Conservation (phyloP, 75 land plant species). For the Gnetum montanum region DNA sequence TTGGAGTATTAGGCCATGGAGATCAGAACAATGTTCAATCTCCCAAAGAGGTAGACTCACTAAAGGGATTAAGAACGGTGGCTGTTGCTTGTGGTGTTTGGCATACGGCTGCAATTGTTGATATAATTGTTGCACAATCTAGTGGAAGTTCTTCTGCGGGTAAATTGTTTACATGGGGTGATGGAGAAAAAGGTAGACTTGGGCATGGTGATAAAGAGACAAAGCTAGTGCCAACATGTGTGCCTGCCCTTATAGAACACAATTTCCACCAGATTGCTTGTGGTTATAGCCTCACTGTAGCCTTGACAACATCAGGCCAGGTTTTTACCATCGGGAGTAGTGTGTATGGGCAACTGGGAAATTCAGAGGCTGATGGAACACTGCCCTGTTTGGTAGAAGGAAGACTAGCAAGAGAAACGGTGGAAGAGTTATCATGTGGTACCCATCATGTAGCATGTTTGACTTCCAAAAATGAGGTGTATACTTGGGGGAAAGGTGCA, state of each 20-base stretch:
- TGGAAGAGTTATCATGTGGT: conserved; percentile 56
- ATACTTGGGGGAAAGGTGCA: conserved; percentile 66
- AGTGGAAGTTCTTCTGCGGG: conserved; percentile 34
- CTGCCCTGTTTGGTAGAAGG: conserved; percentile 45
- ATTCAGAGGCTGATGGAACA: conserved; percentile 47
- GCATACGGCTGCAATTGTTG: conserved; percentile 68
- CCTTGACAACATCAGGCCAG: conserved; percentile 42
- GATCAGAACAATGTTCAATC: conserved; percentile 29
- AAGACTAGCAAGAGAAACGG: conserved; percentile 26
- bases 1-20: conserved; percentile 66
- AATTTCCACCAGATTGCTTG: conserved; percentile 54
- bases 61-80: conserved; percentile 48
- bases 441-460: conserved; percentile 54
- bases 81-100: conserved; percentile 63
- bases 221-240: conserved; percentile 55
- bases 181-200: conserved; percentile 64
- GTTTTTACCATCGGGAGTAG: conserved; percentile 57
- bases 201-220: conserved; percentile 65
- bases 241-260: conserved; percentile 50
- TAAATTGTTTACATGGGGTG: conserved; percentile 71
- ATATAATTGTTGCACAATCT: conserved; percentile 47
- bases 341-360: conserved; percentile 65
- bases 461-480: conserved; percentile 45
- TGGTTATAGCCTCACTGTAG: conserved; percentile 58
- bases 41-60: conserved; percentile 51